Evolutionary conservation across 2,329 filamentous ascomycete species (phyloP), one percentile per base, ranked within the genome.

Genomic region (Coniella lustricola): DNA sequence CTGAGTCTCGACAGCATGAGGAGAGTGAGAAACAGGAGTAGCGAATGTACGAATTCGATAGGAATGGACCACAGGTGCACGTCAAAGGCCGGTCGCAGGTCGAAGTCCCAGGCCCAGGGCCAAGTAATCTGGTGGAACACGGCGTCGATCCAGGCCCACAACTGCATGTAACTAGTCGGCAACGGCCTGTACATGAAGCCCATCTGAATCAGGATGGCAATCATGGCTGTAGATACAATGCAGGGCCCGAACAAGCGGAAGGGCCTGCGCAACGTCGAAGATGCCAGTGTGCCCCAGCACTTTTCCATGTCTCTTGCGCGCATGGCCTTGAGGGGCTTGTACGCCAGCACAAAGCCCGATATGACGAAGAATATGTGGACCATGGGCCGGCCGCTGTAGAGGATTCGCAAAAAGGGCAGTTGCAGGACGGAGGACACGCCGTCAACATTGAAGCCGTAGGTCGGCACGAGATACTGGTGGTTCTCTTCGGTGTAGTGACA

Each of bases 281-380:
- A 74, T 0, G 70, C 65, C 3, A 76, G 61, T 2, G 67, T 65
- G 3, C 61, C 59, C 47, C 64, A 64, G 44, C 68, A 65, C 8
- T 62, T 60, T 14, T 63, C 61, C 44, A 62, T 60, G 49, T 70
- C 61, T 34, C 67, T 62, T 9, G 62, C 56, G 47, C 68, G 69
- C 7, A 72, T 64, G 29, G 65, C 61, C 45, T 65, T 63, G 21
- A 75, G 57, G 2, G 72, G 67, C 53, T 71, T 70, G 54, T 67
- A 65, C 7, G 70, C 67, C 18, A 76, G 63, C 3, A 68, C 72
- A 52, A 71, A 74, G 33, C 73, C 73, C 1, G 72, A 75, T 32
- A 76, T 71, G 54, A 75, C 67, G 58, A 75, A 75, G 59, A 76
- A 75, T 40, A 76, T 66, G 55, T 73, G 68, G 3, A 76, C 73